phyloP scores from a whole-genome alignment of 176 grass and related monocot species.

The Ampelocalamus luodianensis region DNA sequence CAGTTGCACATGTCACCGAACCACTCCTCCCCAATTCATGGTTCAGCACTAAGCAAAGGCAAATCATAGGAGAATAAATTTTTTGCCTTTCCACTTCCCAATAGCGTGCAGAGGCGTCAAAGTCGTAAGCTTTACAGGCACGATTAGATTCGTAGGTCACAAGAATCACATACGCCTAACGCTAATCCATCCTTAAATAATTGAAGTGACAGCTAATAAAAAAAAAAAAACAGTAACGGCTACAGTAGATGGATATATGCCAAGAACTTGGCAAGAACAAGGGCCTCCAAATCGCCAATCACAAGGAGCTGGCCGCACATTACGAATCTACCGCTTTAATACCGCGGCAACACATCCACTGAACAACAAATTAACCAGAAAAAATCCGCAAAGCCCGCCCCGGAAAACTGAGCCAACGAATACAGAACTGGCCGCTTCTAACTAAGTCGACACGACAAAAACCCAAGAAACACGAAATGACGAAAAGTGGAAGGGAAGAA shows the following conservation, averaged over 20 bases:
- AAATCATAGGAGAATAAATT: background rate
- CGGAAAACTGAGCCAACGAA: background rate
- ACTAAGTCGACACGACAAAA: background rate
- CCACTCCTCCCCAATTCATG: background rate
- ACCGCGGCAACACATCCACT: background rate
- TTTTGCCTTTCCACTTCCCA: background rate
- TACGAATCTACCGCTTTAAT: background rate
- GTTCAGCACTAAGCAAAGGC: background rate
- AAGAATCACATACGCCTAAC: background rate
- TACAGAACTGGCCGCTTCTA: background rate
- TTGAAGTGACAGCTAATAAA: background rate
- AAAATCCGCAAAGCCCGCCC: background rate
- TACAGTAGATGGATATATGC: background rate
- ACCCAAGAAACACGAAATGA: background rate
- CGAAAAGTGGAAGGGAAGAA: background rate
- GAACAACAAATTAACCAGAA: background rate
- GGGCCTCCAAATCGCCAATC: background rate
- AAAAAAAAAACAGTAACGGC: background rate
- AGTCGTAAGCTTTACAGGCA: background rate
- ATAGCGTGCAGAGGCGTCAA: background rate
- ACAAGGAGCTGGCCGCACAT: background rate
- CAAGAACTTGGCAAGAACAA: background rate
- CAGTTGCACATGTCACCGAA: background rate
- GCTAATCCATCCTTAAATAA: background rate
- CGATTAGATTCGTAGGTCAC: background rate